These are phyloP conservation scores for Falciphora oryzae DNA, from an alignment of 2,329 filamentous ascomycete species.

Conservation along the genomic window DNA sequence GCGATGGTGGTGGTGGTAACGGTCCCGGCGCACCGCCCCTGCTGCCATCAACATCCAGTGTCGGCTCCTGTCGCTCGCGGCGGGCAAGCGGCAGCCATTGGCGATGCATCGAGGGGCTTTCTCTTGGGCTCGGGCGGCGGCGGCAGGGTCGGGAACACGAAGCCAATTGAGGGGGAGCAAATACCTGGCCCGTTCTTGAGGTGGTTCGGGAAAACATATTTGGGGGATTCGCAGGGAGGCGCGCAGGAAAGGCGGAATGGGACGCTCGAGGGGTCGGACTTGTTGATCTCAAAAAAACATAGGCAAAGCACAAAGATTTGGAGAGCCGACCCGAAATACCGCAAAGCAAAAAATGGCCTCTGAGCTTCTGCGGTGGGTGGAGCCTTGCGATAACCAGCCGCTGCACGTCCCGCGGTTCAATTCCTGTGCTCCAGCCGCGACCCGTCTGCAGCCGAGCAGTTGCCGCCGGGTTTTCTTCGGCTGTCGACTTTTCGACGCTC, in stretches of 20 bases:
- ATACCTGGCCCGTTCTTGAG: constrained; percentile 10
- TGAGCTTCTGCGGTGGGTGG: constrained; percentile 1
- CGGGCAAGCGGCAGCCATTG: constrained; percentile 4
- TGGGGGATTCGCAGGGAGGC: background rate
- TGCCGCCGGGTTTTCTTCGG: constrained; percentile 3
- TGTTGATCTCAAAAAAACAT: too few species aligned
- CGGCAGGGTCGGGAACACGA: background rate
- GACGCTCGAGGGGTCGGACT: background rate
- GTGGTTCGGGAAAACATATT: background rate
- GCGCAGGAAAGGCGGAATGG: background rate
- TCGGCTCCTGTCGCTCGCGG: background rate
- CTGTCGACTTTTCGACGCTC: too few species aligned
- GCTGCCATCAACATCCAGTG: too few species aligned
- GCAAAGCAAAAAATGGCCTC: constrained; percentile 5
- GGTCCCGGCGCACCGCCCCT: too few species aligned
- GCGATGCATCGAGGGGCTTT: too few species aligned
- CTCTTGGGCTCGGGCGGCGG: too few species aligned
- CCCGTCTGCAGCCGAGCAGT: constrained; percentile 2
- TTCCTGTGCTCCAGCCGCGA: constrained; percentile 1
- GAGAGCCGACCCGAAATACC: constrained; percentile 6
- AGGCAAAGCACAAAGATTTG: background rate
- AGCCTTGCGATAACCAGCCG: constrained; percentile 5
- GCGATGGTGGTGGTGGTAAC: too few species aligned
- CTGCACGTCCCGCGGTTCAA: background rate
- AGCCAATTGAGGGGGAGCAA: constrained; percentile 1